These are phyloP conservation scores for Globisporangium spinosum DNA, from an alignment of 352 stramenopile genomes.

Conservation along the genomic window DNA sequence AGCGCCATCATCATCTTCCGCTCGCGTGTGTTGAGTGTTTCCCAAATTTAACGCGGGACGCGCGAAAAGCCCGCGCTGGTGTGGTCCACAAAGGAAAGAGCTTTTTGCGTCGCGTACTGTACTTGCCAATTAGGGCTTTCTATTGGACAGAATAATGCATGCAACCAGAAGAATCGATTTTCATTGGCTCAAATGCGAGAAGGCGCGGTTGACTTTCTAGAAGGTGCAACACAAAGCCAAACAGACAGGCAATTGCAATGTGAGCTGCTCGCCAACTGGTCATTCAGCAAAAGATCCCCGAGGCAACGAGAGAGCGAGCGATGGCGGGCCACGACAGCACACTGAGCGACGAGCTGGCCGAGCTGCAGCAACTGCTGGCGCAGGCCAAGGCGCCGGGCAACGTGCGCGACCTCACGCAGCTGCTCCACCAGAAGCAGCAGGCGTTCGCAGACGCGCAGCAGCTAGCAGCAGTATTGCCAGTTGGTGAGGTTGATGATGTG, in stretches of 20 bases:
- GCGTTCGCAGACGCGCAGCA: conserved; percentile 26
- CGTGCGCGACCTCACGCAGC: conserved; percentile 50
- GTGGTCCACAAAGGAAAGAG: conserved; percentile 6
- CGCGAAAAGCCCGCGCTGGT: conserved; percentile 9
- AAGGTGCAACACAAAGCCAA: neutral
- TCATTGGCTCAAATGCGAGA: neutral
- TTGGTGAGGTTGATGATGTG: neutral
- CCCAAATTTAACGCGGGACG: conserved; percentile 3
- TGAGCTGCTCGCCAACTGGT: neutral
- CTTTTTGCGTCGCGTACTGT: too few species aligned
- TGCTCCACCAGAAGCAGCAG: conserved; percentile 62
- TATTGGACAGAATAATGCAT: neutral
- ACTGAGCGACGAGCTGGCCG: conserved; percentile 48
- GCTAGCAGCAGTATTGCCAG: conserved; percentile 4
- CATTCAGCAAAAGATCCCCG: neutral
- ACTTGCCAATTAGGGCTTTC: neutral
- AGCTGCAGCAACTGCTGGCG: conserved; percentile 64
- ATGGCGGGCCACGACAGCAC: conserved; percentile 29
- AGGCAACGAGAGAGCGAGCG: neutral
- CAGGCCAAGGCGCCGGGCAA: conserved; percentile 56
- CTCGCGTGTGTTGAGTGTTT: conserved; percentile 1
- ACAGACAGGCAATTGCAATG: too few species aligned
- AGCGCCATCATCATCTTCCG: conserved; percentile 5
- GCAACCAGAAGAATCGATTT: neutral
- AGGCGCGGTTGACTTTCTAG: conserved; percentile 3